These are phyloP conservation scores for Puccinia sorghi DNA, from an alignment of 1,284 basidiomycete species.

Conservation along the genomic window DNA sequence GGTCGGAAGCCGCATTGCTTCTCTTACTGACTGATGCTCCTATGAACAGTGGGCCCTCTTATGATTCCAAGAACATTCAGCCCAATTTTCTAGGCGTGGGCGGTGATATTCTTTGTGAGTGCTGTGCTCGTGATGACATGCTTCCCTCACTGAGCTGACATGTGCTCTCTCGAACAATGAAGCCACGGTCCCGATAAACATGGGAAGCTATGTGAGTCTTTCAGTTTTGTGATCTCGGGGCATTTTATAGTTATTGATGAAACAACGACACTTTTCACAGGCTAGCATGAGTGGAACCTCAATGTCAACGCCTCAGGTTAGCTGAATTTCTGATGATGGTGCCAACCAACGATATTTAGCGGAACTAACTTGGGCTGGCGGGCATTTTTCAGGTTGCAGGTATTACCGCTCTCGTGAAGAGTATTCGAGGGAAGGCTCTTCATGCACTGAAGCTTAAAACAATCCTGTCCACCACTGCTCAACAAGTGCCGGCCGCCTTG, in stretches of 20 bases:
- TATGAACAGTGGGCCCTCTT: slow-evolving; percentile 37
- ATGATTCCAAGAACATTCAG: slow-evolving; percentile 30
- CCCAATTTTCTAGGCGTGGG: slow-evolving; percentile 42
- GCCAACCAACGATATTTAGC: background rate
- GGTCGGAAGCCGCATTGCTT: background rate
- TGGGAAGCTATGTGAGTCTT: slow-evolving; percentile 31
- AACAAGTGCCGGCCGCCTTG: background rate
- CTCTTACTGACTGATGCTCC: background rate
- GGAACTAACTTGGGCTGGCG: background rate
- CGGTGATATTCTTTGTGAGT: slow-evolving; percentile 39
- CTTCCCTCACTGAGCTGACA: background rate
- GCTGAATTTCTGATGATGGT: background rate
- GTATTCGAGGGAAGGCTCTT: slow-evolving; percentile 22
- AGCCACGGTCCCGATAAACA: slow-evolving; percentile 27
- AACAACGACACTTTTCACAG: background rate
- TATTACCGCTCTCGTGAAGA: slow-evolving; percentile 28
- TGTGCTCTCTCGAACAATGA: background rate
- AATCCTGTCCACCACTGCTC: slow-evolving; percentile 29
- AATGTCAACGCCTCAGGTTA: slow-evolving; percentile 43
- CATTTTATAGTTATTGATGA: background rate
- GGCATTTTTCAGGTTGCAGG: slow-evolving; percentile 25
- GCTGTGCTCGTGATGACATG: background rate
- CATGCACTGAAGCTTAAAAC: slow-evolving; percentile 3
- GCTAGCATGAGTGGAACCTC: slow-evolving; percentile 41
- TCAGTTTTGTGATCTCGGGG: background rate